Base-by-base conservation (phyloP, 352 stramenopile genomes). In the Globisporangium solare region DNA sequence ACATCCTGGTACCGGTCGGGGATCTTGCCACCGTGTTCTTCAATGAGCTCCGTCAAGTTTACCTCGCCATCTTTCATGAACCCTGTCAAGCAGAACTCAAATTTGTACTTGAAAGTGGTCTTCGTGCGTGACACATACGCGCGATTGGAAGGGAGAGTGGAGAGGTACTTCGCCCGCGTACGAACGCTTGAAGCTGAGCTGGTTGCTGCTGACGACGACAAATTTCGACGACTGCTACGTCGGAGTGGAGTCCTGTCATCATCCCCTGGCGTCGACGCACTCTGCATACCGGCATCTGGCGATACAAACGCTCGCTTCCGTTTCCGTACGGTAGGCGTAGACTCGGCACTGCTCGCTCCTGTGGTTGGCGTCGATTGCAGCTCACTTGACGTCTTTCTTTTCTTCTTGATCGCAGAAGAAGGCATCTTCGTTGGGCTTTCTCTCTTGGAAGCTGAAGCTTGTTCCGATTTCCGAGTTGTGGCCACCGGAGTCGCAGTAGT, bases 61-160 rank as follows among this genome's bases (percentile, higher is more conserved):
- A 66, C 54, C 49, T 86, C 68, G 2, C 77, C 75, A 12, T 74
- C 67, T 2, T 74, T 76, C 17, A 76, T 61, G 14, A 92, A 92
- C 0, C 82, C 82, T 1, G 82, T 89, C 56, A 92, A 56, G 37
- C 79, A 88, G 64, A 92, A 92, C 49, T 89, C 73, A 37, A 81
- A 86, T 35, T 86, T 88, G 60, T 75, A 75, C 68, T 82, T 87
- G 47, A 92, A 89, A 13, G 89, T 53, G 10, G 75, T 80, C 49
- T 71, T 76, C 21, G 71, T 74, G 20, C 77, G 71, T 11, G 82
- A 83, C 5, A 50, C 51, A 11, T 86, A 86, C 6, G 61, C 43
- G n/a, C 74, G 67, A 2, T 72, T 71, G 21, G 70, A 63, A n/a
- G 79, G 78, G 1, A 87, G 55, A 13, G 78, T 68, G 4, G 79